Conservation (phyloP, 2,329 filamentous ascomycete species). For the Diatrype stigma region DNA sequence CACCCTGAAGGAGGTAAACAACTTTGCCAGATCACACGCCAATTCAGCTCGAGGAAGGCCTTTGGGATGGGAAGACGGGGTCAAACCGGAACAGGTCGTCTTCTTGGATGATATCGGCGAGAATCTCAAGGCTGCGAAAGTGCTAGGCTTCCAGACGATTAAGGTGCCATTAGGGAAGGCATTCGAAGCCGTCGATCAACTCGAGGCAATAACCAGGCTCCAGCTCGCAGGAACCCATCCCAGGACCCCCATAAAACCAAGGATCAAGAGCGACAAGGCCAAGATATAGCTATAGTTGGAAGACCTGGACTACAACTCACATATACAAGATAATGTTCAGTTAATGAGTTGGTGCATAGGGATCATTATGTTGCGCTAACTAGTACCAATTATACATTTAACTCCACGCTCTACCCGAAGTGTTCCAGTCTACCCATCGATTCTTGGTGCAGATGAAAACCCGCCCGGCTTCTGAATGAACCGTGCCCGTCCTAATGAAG, state of each 20-base stretch:
- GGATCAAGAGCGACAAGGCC: constrained; percentile 28
- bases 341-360: too few species aligned
- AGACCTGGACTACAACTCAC: too few species aligned
- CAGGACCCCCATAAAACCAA: constrained; percentile 41
- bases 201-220: constrained; percentile 73
- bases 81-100: constrained; percentile 65
- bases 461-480: too few species aligned
- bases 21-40: constrained; percentile 53
- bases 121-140: constrained; percentile 78
- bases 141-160: constrained; percentile 73
- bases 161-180: constrained; percentile 78
- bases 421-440: too few species aligned
- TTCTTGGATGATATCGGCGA: constrained; percentile 95
- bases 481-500: too few species aligned
- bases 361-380: too few species aligned
- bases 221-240: constrained; percentile 53
- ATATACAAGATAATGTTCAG: too few species aligned
- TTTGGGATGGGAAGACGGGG: constrained; percentile 43
- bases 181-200: constrained; percentile 74
- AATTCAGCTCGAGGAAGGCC: constrained; percentile 32
- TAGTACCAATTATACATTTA: too few species aligned
- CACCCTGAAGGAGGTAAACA: constrained; percentile 63
- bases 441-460: too few species aligned
- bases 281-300: constrained; percentile 35
- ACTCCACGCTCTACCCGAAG: too few species aligned